Evolutionary conservation across 495 filamentous ascomycete species (phyloP).

Genomic region (Parathielavia appendiculata): DNA sequence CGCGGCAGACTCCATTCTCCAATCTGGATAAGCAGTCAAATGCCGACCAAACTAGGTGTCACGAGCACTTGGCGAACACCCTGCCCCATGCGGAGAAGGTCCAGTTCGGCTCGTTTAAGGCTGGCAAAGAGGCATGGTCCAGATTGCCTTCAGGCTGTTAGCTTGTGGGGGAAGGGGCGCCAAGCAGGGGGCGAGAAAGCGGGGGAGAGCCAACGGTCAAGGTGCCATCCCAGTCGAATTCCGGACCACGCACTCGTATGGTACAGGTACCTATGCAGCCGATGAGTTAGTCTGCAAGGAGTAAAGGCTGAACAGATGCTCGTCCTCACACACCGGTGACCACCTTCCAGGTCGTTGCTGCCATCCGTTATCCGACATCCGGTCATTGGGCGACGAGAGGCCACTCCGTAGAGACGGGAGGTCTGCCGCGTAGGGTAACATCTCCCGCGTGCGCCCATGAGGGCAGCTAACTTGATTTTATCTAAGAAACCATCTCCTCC

Average conservation of each 20-base stretch:
- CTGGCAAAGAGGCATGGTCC: too few species aligned
- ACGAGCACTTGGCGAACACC: conserved; percentile 1
- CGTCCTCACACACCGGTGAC: too few species aligned
- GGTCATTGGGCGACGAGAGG: conserved; percentile 11
- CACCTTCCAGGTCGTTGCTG: too few species aligned
- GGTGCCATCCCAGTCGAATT: not conserved
- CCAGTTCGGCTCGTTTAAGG: not conserved
- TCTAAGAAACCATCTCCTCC: not conserved
- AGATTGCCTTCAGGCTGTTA: not conserved
- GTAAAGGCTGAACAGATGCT: conserved; percentile 6
- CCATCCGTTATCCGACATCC: not conserved
- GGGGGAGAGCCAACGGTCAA: conserved; percentile 10
- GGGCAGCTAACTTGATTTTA: not conserved
- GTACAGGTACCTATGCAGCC: not conserved
- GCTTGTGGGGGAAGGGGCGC: conserved; percentile 2
- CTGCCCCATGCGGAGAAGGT: conserved; percentile 8
- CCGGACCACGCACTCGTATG: not conserved
- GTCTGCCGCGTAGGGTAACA: conserved; percentile 11
- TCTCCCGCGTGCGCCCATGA: conserved; percentile 9
- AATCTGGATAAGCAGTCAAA: conserved; percentile 11
- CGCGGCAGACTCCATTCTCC: conserved; percentile 6
- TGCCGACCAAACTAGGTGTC: conserved; percentile 13
- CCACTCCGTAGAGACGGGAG: too few species aligned
- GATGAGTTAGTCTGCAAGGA: not conserved
- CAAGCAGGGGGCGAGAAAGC: conserved; percentile 3